Conservation (phyloP, 805 yeast genomes). For the Myxozyma vanderwaltii region DNA sequence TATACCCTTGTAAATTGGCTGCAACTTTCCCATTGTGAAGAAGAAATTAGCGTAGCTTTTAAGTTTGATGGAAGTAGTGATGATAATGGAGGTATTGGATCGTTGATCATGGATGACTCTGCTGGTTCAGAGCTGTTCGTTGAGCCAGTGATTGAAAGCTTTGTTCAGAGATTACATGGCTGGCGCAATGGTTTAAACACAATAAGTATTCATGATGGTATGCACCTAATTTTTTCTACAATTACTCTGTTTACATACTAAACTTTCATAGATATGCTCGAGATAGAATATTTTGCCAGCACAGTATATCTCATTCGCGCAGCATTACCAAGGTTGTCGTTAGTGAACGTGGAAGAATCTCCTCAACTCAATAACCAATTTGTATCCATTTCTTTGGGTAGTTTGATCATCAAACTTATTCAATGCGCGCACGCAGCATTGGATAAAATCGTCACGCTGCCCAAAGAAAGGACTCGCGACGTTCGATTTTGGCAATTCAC, state of each 20-base stretch:
- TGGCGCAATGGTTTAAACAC: not conserved
- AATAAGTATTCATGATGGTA: not conserved
- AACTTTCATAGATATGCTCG: constrained; percentile 1
- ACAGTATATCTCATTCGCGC: constrained; percentile 9
- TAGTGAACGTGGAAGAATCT: not conserved
- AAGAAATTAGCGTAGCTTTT: constrained; percentile 1
- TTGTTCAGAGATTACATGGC: not conserved
- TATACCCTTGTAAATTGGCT: constrained; percentile 3
- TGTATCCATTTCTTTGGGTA: constrained; percentile 5
- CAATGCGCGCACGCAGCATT: constrained; percentile 9
- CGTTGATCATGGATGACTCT: not conserved
- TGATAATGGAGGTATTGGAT: not conserved
- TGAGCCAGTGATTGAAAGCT: constrained; percentile 12
- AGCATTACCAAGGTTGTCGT: constrained; percentile 8
- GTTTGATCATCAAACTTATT: not conserved
- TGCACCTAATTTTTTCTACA: not conserved
- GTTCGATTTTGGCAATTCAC: constrained; percentile 9
- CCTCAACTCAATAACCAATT: not conserved
- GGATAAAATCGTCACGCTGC: constrained; percentile 1
- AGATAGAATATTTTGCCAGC: constrained; percentile 5
- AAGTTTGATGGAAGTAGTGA: constrained; percentile 8
- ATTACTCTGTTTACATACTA: not conserved
- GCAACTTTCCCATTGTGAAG: constrained; percentile 3
- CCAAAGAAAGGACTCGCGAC: not conserved
- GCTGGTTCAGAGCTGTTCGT: constrained; percentile 4